Conservation (phyloP, 768 basidiomycete species). For the Agrocybe praecox region DNA sequence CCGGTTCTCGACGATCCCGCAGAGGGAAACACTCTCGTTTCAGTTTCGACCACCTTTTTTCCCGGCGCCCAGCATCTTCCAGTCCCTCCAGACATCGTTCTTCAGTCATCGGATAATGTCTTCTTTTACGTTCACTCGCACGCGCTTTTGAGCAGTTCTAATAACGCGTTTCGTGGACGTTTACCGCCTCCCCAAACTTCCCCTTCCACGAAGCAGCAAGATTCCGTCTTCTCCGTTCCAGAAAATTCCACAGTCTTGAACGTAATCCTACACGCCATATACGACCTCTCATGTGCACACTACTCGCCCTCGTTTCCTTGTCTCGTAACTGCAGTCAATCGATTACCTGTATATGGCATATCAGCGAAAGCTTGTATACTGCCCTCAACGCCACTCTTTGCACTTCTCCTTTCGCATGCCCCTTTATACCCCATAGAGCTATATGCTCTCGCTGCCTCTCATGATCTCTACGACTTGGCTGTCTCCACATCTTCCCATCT, state of each 20-base stretch:
- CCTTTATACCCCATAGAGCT: slow-evolving; percentile 70
- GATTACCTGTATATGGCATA: slow-evolving; percentile 63
- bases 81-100: slow-evolving; percentile 60
- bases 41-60: slow-evolving; percentile 83
- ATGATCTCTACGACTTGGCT: slow-evolving; percentile 74
- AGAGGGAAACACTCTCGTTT: slow-evolving; percentile 52
- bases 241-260: slow-evolving; percentile 69
- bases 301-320: slow-evolving; percentile 70
- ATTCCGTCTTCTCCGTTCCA: slow-evolving; percentile 58
- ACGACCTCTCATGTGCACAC: slow-evolving; percentile 73
- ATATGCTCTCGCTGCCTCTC: slow-evolving; percentile 68
- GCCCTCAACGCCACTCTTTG: slow-evolving; percentile 57
- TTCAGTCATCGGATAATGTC: slow-evolving; percentile 75
- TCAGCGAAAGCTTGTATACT: slow-evolving; percentile 46
- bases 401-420: slow-evolving; percentile 66
- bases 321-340: slow-evolving; percentile 56
- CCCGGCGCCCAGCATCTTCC: slow-evolving; percentile 64
- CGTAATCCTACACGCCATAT: slow-evolving; percentile 71
- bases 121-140: slow-evolving; percentile 82
- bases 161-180: slow-evolving; percentile 63
- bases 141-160: slow-evolving; percentile 58
- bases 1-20: slow-evolving; percentile 38
- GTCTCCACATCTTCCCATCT: slow-evolving; percentile 75
- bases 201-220: slow-evolving; percentile 42
- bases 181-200: slow-evolving; percentile 42